A percentile compares a stretch with the other conserved stretches of the same genome.
phyloP scores from a whole-genome alignment of 768 basidiomycete species.

The Terana coerulea region DNA sequence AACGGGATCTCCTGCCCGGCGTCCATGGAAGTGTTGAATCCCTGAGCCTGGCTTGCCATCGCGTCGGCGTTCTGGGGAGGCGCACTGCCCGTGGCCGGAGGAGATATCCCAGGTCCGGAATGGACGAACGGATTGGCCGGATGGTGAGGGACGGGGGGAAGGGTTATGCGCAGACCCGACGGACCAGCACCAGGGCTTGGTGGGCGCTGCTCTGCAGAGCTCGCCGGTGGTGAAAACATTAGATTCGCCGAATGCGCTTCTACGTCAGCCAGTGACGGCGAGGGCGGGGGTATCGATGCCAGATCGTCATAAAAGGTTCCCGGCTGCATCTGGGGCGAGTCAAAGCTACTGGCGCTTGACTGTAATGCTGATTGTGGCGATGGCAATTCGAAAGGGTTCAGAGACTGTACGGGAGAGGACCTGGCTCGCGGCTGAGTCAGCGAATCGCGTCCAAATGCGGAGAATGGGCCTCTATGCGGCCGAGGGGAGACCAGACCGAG shows the following conservation, averaged over 20 bases:
- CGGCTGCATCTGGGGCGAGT: slow-evolving; percentile 5
- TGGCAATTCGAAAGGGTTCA: slow-evolving; percentile 15
- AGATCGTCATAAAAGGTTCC: slow-evolving; percentile 5
- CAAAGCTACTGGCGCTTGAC: not conserved
- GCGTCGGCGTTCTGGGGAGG: not conserved
- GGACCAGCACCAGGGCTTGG: slow-evolving; percentile 12
- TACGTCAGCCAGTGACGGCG: slow-evolving; percentile 9
- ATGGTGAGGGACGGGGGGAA: slow-evolving; percentile 21
- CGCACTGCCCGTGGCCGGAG: not conserved
- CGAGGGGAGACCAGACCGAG: slow-evolving; percentile 23
- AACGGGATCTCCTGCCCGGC: slow-evolving; percentile 4
- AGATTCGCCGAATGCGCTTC: slow-evolving; percentile 11
- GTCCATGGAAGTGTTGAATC: not conserved
- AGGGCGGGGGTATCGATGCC: slow-evolving; percentile 9
- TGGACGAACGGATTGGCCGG: slow-evolving; percentile 7
- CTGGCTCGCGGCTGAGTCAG: slow-evolving; percentile 14
- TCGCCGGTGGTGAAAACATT: not conserved
- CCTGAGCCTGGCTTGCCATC: not conserved
- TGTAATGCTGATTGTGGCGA: slow-evolving; percentile 7
- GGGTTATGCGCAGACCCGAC: slow-evolving; percentile 17
- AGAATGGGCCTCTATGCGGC: slow-evolving; percentile 20
- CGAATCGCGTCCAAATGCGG: slow-evolving; percentile 16
- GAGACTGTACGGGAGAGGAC: slow-evolving; percentile 15
- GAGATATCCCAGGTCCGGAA: slow-evolving; percentile 1
- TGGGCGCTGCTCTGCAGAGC: slow-evolving; percentile 12